Evolutionary conservation across 75 land plant genomes (phyloP).

Genomic region (Ceratopteris richardii): DNA sequence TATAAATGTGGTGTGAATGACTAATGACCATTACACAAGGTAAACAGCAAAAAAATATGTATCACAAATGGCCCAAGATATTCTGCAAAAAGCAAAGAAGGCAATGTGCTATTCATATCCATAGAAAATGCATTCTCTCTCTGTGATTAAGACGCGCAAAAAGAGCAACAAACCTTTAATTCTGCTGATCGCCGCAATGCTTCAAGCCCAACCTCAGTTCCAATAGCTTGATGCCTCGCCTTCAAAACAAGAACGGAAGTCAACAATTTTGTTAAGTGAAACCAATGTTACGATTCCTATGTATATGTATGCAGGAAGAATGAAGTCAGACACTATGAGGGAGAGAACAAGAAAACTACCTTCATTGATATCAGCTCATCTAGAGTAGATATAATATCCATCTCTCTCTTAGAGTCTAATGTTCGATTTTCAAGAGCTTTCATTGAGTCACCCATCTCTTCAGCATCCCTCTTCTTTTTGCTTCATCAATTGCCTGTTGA

Average conservation of each 20-base stretch:
- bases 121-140: no score
- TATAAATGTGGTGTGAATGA: no score
- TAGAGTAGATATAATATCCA: constrained; percentile 91
- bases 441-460: constrained; percentile 98
- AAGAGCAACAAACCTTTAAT: constrained; percentile 30
- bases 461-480: constrained; percentile 65
- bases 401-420: constrained; percentile 88
- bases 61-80: not conserved
- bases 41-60: not conserved
- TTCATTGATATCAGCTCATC: constrained; percentile 97
- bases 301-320: no score
- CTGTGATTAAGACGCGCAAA: no score
- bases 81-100: not conserved
- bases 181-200: constrained; percentile 56
- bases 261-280: no score
- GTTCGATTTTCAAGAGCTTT: constrained; percentile 87
- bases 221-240: constrained; percentile 89
- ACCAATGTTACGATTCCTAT: no score
- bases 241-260: constrained; percentile 14
- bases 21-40: not conserved
- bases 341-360: constrained; percentile 21
- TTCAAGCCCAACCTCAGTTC: constrained; percentile 64
- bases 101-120: no score
- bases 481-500: constrained; percentile 47
- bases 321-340: not conserved